Conservation (phyloP, 2,329 filamentous ascomycete genomes). For the Sporothrix phasma region DNA sequence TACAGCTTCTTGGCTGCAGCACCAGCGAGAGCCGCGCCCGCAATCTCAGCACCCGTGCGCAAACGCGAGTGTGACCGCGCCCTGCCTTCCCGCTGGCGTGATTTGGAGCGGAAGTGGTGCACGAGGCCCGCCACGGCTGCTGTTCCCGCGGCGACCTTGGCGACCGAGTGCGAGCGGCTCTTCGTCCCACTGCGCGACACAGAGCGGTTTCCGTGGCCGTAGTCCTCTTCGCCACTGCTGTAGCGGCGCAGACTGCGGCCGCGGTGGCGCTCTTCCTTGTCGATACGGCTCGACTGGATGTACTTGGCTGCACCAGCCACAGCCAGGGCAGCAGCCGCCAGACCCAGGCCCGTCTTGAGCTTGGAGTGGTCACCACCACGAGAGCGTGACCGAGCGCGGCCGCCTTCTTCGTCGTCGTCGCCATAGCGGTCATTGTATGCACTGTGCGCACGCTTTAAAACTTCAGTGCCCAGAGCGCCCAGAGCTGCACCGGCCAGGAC, state of each 20-base stretch:
- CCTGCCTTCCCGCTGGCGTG: conserved; percentile 34
- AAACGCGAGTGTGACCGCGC: conserved; percentile 39
- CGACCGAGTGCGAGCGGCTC: conserved; percentile 37
- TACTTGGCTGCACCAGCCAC: conserved; percentile 57
- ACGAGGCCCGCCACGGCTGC: conserved; percentile 48
- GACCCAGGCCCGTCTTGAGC: conserved; percentile 51
- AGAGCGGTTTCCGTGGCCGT: conserved; percentile 23
- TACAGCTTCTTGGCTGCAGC: conserved; percentile 52
- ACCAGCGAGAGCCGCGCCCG: conserved; percentile 49
- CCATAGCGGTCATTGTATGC: conserved; percentile 47
- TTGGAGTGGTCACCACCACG: conserved; percentile 34
- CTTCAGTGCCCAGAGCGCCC: conserved; percentile 53
- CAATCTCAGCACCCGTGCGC: conserved; percentile 49
- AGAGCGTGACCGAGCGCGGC: conserved; percentile 29
- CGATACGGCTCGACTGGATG: conserved; percentile 48
- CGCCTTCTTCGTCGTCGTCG: conserved; percentile 27
- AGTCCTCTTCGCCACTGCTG: conserved; percentile 27
- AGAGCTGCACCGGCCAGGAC: conserved; percentile 52
- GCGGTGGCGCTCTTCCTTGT: conserved; percentile 48
- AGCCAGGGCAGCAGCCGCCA: conserved; percentile 53
- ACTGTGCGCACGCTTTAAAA: conserved; percentile 48
- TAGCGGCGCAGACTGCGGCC: conserved; percentile 44
- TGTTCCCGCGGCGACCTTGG: conserved; percentile 49
- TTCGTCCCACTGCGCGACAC: conserved; percentile 35
- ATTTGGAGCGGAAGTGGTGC: conserved; percentile 47